Conservation (phyloP, 176 grass and related monocot genomes). For the Hsuehochloa calcarea region DNA sequence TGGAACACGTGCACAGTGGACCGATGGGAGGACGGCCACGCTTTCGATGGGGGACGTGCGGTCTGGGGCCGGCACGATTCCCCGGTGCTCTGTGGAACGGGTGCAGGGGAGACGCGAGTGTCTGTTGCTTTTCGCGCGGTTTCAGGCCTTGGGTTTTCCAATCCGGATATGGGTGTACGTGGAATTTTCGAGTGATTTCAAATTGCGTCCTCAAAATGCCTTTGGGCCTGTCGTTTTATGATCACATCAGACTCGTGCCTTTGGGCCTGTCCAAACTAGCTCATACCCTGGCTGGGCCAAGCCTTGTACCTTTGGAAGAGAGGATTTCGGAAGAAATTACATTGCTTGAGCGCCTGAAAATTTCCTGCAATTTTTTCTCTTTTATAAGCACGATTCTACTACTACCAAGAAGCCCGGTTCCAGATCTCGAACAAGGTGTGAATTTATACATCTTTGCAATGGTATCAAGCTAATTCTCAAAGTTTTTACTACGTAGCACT, state of each 20-base stretch:
- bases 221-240: background rate
- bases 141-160: slow-evolving; percentile 19
- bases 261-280: background rate
- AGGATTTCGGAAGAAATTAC: too few species aligned
- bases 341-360: too few species aligned
- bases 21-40: background rate
- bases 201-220: background rate
- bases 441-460: too few species aligned
- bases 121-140: background rate
- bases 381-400: too few species aligned
- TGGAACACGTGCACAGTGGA: slow-evolving; percentile 33
- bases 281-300: too few species aligned
- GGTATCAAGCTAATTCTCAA: too few species aligned
- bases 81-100: slow-evolving; percentile 11
- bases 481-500: too few species aligned
- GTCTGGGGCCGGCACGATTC: accelerated
- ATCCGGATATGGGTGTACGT: slow-evolving; percentile 23
- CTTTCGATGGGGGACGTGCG: background rate
- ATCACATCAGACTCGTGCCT: background rate
- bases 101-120: background rate
- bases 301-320: too few species aligned
- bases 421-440: too few species aligned
- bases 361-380: too few species aligned
- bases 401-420: too few species aligned
- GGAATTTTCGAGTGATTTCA: background rate